Evolutionary conservation across 371 early-diverging fungal genomes (phyloP), one percentile per base, ranked within the genome.

Genomic region (Mortierella sp.): DNA sequence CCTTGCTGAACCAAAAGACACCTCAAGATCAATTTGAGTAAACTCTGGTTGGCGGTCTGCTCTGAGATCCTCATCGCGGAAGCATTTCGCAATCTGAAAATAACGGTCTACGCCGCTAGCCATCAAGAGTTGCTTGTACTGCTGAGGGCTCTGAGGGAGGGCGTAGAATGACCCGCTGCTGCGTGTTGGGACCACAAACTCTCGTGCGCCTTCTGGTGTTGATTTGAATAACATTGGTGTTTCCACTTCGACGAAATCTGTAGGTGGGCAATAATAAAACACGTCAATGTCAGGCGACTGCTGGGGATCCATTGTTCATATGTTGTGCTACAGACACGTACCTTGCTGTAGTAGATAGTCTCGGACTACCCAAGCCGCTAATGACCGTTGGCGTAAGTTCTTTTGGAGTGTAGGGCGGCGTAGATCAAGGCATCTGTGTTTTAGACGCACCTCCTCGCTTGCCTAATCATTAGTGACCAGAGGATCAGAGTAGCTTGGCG

Each of bases 21-120:
- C 92, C 79, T 97, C 97, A 45, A 97, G 58, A 87, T 97, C 97
- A 58, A 97, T 89, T 91, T 97, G 97, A 2, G 97, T 97, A 66
- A 97, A 97, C 76, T 97, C 97, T 6, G 97, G 97, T 77, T 97
- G 97, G 36, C 97, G 89, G 80, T 97, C 97, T 0, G 96, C 92
- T 36, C 97, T 88, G 58, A 94, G 84, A 76, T 95, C 95, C 66
- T 97, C 97, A 72, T 97, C 97, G 65, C 97, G 87, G 76, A 96
- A 97, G 80, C 97, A 97, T n/a, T 93, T 88, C 6, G 97, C 97
- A 64, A 97, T 91, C 82, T 97, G 97, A 78, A 92, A 97, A 85
- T 97, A 97, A 32, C 94, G 90, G 75, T 97, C 97, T 28, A 96
- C 87, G 0, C 96, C 97, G 60, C 93, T 94, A 0, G 94, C 93